Evolutionary conservation across 2,329 filamentous ascomycete species (phyloP), one percentile per base, ranked within the genome.

Genomic region (Rachicladosporium sp.): DNA sequence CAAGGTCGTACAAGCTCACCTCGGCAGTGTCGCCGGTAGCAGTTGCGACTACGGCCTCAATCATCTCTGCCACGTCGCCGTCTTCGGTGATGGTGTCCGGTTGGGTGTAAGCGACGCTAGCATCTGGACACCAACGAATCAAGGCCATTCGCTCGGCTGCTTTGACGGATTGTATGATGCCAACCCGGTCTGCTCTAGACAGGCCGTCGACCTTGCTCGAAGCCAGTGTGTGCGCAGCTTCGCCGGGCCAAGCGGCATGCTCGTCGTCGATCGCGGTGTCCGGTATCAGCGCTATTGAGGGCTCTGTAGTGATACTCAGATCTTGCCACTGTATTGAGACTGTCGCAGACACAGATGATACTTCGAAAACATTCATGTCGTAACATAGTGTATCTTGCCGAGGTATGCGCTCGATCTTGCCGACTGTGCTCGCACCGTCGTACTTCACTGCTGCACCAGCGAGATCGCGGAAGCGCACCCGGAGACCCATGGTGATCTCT

Each of bases 241-340:
- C 70, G 6, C 73, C 72, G 3, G 74, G 73, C 65, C 70, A 74
- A 1, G 74, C 64, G 36, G 65, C 63, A 41, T 76, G 71, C 39
- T 73, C 66, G 35, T 76, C 70, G 38, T 72, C 70, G 5, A 71
- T 60, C 31, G 67, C 66, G 1, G 61, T 54, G 38, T 73, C 69
- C 1, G 69, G 69, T 3, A 71, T 56, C 3, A 78, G 49, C 5
- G 60, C 52, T 6, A 61, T 64, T 32, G 67, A 65, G 9, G 53
- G 38, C 31, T 73, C 63, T 21, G 61, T 59, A 1, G 70, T 71
- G 23, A 69, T 58, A 6, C 64, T 65, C 10, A 70, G 61, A 50
- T 78, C 71, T 48, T 78, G 74, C 75, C 75, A 79, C 44, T 69
- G 67, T 4, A 78, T 68, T 1, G 60, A 67, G 9, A 69, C 67